Evolutionary conservation across 2,329 filamentous ascomycete genomes (phyloP), one percentile per base, ranked within the genome.

Genomic region (Phaeosphaeriaceae sp.): DNA sequence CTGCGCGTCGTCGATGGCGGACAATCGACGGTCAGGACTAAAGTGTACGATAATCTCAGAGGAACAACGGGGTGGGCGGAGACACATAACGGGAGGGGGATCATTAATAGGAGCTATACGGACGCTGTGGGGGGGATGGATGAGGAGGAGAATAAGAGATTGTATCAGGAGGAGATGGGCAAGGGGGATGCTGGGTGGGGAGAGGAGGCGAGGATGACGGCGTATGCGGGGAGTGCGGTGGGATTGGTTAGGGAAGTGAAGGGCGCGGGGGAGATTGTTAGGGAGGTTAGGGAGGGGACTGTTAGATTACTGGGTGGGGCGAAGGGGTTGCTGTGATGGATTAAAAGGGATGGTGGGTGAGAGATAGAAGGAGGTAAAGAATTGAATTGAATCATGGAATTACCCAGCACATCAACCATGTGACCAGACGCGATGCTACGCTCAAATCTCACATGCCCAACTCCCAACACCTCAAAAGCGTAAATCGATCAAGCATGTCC

Each of bases 161-260:
- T 80, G 59, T 83, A 83, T 72, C 71, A 81, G 32, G 76, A 82
- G 63, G 86, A 85, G 42, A 67, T 83, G 68, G 73, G 80, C 67
- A 79, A 76, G 55, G 84, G 83, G 2, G 83, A 87, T 72, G 73
- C 17, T 79, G 84, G 50, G 84, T 85, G 84, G 86, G 85, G 23
- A 0, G 49, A 64, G 28, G 55, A 70, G 10, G 85, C 82, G 3
- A 80, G 87, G 58, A 78, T 89, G 78, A 87, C 85, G 4, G 86
- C 86, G 10, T 90, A 89, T 80, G 87, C 86, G 15, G 88, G 88
- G 3, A 85, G 84, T 21, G 87, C 82, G 0, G 84, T 90, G 15
- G 88, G 88, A 0, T 76, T 90, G 60, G 80, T 89, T 1, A 84
- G 74, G 48, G 74, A 81, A 42, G 77, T 86, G 1, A 79, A 80